Evolutionary conservation across 2,329 filamentous ascomycete genomes (phyloP).

Genomic region (Colletotrichum graminicola): DNA sequence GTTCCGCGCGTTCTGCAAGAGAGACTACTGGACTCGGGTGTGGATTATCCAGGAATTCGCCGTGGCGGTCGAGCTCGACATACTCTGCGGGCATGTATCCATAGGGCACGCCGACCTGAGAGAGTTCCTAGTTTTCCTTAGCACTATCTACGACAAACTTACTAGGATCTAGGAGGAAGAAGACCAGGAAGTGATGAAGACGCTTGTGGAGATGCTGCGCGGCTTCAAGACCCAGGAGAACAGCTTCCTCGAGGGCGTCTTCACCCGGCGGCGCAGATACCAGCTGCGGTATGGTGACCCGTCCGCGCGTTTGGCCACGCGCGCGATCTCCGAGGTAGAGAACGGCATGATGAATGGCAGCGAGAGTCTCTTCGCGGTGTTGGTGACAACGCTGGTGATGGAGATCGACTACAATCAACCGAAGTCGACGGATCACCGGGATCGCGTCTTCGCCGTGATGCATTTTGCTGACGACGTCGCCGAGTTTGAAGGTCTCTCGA

Average conservation of each 20-base stretch:
- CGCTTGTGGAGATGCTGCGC: conserved; percentile 8
- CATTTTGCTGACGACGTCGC: conserved; percentile 28
- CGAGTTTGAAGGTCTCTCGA: conserved; percentile 24
- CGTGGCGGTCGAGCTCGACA: conserved; percentile 44
- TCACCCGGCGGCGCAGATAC: conserved; percentile 15
- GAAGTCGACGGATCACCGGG: conserved; percentile 22
- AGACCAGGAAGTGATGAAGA: background rate
- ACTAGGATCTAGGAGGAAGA: conserved; percentile 1
- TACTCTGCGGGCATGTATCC: conserved; percentile 45
- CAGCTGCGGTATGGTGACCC: conserved; percentile 5
- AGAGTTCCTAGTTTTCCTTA: conserved; percentile 7
- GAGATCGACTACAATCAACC: conserved; percentile 28
- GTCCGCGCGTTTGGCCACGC: background rate
- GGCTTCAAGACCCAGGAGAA: conserved; percentile 16
- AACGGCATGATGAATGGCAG: background rate
- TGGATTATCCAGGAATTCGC: conserved; percentile 51
- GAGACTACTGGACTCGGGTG: conserved; percentile 52
- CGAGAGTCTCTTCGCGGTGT: conserved; percentile 15
- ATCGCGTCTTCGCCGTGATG: conserved; percentile 35
- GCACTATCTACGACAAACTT: background rate
- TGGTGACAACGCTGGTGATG: conserved; percentile 15
- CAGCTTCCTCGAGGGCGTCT: conserved; percentile 24
- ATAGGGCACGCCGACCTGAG: conserved; percentile 16
- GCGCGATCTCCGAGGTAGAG: background rate
- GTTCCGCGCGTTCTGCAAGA: conserved; percentile 46